Evolutionary conservation across 129 eudicot genomes (phyloP).

Genomic region (Erigeron canadensis): DNA sequence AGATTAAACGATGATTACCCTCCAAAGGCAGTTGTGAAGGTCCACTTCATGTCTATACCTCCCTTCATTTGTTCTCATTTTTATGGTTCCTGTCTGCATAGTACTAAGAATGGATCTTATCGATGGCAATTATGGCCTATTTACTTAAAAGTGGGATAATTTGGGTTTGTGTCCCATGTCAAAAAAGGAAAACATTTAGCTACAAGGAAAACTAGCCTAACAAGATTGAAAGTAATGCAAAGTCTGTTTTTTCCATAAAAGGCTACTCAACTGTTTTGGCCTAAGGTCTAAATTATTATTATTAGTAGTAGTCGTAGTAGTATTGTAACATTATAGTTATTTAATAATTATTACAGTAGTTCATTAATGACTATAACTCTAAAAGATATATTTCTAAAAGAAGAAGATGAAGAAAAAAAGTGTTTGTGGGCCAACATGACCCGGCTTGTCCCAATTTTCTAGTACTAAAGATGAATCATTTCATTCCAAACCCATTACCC

Average conservation of each 20-base stretch:
- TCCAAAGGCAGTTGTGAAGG: slow-evolving; percentile 89
- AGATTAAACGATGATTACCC: slow-evolving; percentile 70
- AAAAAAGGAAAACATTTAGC: no score
- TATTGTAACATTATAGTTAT: no score
- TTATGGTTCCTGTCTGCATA: not conserved
- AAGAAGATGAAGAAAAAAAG: not conserved
- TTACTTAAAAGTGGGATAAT: not conserved
- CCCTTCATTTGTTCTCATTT: not conserved
- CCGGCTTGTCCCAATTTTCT: not conserved
- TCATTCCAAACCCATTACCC: not conserved
- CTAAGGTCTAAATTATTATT: no score
- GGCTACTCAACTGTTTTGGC: no score
- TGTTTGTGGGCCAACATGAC: not conserved
- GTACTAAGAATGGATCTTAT: not conserved
- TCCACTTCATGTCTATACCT: slow-evolving; percentile 15
- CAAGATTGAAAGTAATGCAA: not conserved
- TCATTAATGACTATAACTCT: no score
- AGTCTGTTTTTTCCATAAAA: not conserved
- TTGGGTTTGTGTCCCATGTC: not conserved
- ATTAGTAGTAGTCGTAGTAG: no score
- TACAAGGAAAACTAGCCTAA: slow-evolving; percentile 1
- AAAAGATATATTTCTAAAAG: no score
- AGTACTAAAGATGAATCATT: not conserved
- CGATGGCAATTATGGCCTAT: not conserved
- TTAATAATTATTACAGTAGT: no score